phyloP scores from a whole-genome alignment of 2,329 filamentous ascomycete genomes.

The Aureobasidium sp. region DNA sequence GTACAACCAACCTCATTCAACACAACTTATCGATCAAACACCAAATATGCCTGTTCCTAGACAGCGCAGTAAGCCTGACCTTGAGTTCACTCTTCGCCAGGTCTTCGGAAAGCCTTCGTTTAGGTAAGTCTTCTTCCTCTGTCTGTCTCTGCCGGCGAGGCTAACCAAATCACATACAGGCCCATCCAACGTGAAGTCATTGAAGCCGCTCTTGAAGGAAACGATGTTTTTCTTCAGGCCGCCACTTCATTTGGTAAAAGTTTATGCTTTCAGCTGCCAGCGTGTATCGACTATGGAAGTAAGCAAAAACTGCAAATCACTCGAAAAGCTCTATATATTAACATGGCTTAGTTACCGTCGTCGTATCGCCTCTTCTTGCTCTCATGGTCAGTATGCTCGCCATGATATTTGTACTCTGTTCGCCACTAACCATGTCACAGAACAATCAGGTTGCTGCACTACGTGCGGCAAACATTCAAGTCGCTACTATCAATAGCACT shows the following conservation, averaged over 20 bases:
- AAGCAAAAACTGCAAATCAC: constrained; percentile 29
- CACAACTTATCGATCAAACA: background rate
- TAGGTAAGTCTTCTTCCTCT: constrained; percentile 17
- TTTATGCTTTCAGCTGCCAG: constrained; percentile 36
- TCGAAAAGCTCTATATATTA: background rate
- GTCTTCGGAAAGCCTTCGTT: constrained; percentile 27
- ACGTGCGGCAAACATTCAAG: constrained; percentile 62
- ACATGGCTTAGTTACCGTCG: constrained; percentile 61
- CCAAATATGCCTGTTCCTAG: constrained; percentile 11
- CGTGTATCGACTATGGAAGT: constrained; percentile 71
- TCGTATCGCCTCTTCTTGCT: constrained; percentile 79
- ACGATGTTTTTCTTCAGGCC: constrained; percentile 91
- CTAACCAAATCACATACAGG: constrained; percentile 33
- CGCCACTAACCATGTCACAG: background rate
- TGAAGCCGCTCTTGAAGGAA: constrained; percentile 64
- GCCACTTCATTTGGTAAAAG: constrained; percentile 63
- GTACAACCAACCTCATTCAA: background rate
- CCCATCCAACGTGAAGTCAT: constrained; percentile 86
- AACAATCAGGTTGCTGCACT: constrained; percentile 88
- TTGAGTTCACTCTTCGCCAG: constrained; percentile 29
- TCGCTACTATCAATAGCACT: constrained; percentile 80
- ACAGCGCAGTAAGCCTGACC: constrained; percentile 16
- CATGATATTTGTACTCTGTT: background rate
- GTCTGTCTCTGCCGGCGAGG: background rate
- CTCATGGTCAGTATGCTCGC: constrained; percentile 57